These are phyloP conservation scores for Tuber melanosporum DNA, from an alignment of 495 filamentous ascomycete genomes.

Conservation along the genomic window DNA sequence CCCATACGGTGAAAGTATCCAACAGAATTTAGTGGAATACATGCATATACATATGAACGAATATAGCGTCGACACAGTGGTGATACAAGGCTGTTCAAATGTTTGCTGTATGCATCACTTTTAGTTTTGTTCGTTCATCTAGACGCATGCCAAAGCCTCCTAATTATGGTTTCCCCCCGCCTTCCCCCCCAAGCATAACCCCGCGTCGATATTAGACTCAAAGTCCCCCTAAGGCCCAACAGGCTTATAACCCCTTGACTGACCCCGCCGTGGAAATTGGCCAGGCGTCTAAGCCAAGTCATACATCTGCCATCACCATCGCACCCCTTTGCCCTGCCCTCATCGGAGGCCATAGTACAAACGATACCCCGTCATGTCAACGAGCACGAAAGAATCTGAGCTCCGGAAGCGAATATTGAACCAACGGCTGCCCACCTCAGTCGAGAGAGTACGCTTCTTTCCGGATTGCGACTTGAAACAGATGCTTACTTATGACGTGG, in stretches of 20 bases:
- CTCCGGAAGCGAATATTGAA: background rate
- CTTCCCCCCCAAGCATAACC: background rate
- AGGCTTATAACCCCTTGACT: background rate
- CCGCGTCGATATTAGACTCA: background rate
- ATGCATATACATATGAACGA: background rate
- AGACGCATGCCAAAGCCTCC: background rate
- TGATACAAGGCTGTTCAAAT: slow-evolving; percentile 1
- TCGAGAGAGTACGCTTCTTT: background rate
- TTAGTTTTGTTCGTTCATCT: background rate
- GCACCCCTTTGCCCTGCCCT: background rate
- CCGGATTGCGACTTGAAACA: background rate
- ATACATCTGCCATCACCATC: background rate
- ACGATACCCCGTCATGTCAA: background rate
- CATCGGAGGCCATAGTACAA: background rate
- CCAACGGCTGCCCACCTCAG: background rate
- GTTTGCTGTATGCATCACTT: background rate
- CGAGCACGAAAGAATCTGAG: background rate
- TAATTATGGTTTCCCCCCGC: background rate
- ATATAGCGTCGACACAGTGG: background rate
- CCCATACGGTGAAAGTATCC: background rate
- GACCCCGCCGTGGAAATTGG: background rate
- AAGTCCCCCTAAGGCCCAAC: background rate
- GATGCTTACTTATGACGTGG: background rate
- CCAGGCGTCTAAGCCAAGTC: background rate
- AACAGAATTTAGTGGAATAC: background rate